Evolutionary conservation across 257 asterid species (phyloP), one percentile per base, ranked within the genome.

Genomic region (Nicotiana obtusifolia): DNA sequence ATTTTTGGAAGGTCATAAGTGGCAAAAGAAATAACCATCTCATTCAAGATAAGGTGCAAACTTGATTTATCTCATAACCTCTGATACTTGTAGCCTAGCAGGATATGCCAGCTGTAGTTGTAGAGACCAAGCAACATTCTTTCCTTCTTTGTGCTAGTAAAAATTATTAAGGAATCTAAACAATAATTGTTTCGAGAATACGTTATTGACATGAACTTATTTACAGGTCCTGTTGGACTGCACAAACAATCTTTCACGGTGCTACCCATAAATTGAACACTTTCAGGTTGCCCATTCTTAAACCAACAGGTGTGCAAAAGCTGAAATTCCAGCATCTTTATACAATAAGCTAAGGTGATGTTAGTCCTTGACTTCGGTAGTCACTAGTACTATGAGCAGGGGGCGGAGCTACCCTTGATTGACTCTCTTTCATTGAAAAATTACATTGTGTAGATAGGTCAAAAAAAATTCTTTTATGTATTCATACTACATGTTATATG

Each of bases 1-100:
- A 75, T 7, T 49, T 71, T 75, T 49, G 80, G 41, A 75, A 75
- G 44, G 26, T 75, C 41, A 73, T 47, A 49, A 73, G 61, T 73
- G 37, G 22, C 79, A 31, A 73, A 49, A 73, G 41, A 47, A 22
- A 75, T 49, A 33, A 16, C 10, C 16, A 75, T 75, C 44, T 75
- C 80, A 49, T 49, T 22, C 26, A 16, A 26, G 44, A 75, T 52
- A 52, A 75, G 62, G 79, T 7, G 44, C 2, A 75, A 14, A 41
- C 24, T 75, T 75, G 8, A 49, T 75, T 26, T 49, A 14, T 75
- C 26, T 44, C 11, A 57, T 44, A 44, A 31, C 37, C 52, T 22
- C 22, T 44, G 78, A 71, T 69, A 69, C 77, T 37, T 20, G 13
- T n/a, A 37, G 28, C 56, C 77, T 69, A 69, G 31, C 57, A 69